Conservation (phyloP, 225 moss, liverwort and hornwort species). For the Marchantia paleacea region DNA sequence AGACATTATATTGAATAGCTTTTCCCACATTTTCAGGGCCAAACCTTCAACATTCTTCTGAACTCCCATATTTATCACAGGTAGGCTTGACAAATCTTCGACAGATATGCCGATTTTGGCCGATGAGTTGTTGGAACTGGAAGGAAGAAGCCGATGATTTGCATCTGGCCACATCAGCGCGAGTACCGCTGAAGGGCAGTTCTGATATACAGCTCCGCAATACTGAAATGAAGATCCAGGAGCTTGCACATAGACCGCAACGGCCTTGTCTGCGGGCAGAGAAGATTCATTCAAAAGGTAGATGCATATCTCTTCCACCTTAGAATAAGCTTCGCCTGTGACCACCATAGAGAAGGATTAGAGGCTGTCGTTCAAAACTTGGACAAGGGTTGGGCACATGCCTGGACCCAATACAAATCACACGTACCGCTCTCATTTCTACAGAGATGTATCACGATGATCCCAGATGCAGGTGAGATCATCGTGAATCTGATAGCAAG, state of each 20-base stretch:
- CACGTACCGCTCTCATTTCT: no score
- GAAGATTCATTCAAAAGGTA: conserved; percentile 59
- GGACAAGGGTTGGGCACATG: no score
- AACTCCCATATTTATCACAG: conserved; percentile 59
- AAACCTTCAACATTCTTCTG: conserved; percentile 58
- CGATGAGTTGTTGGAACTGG: conserved; percentile 44
- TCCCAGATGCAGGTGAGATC: no score
- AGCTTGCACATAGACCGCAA: conserved; percentile 67
- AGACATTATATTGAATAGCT: conserved; percentile 70
- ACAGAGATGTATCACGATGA: no score
- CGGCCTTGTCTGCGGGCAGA: conserved; percentile 65
- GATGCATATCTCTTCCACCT: conserved; percentile 69
- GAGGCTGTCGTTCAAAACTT: no score
- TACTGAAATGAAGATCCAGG: conserved; percentile 66
- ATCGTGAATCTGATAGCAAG: no score
- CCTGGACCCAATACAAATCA: no score
- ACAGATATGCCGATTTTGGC: conserved; percentile 70
- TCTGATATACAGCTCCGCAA: conserved; percentile 65
- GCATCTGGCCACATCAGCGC: conserved; percentile 58
- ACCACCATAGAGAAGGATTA: not conserved
- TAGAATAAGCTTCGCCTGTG: conserved; percentile 62
- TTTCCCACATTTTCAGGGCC: conserved; percentile 59
- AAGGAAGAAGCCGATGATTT: conserved; percentile 42
- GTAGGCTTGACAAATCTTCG: conserved; percentile 59
- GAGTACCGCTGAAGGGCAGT: conserved; percentile 68